Base-by-base conservation (phyloP, 192 early-diverging fungal species). In the Coemansia sp. region DNA sequence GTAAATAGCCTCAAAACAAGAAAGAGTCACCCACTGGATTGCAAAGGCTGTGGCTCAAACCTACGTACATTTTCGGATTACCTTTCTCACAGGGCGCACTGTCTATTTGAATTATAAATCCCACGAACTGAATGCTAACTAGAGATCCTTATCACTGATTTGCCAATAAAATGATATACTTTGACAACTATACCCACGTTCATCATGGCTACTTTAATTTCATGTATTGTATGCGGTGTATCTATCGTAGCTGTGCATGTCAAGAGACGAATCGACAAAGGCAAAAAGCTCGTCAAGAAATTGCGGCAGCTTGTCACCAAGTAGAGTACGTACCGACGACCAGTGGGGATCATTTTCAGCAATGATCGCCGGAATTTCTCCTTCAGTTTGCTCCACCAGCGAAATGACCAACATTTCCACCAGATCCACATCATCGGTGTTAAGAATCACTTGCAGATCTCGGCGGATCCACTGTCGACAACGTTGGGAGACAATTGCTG, bases 401-500 rank as follows among this genome's bases (percentile, higher is more conserved):
- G 62, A 48, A 0, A 75, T 44, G 5, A 80, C 69, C 14, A 80
- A n/a, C 0, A 49, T 35, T 33, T 65, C 66, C 21, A 80, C 53
- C 2, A 80, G 60, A 0, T 35, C 45, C 5, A 75, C 53, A 38
- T 72, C 62, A 16, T 41, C 33, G 11, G 45, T 53, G 24, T 43
- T 65, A 24, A 80, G 43, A 12, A 66, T 41, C 4, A 64, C 73
- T n/a, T 53, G 62, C 9, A 80, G 57, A 46, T 80, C 78, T 9
- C 78, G 61, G 9, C 33, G 30, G 39, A 80, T 75, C 78, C 78
- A 80, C 23, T 38, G n/a, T 1, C 63, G 66, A 41, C 66, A 68
- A 6, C 73, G 65, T 18, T 30, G 49, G 16, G 30, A 38, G 6
- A 4, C 41, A 38, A 80, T 41, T 6, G 71, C 65, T 30, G 18